Evolutionary conservation across 208 protist species (phyloP), one percentile per base, ranked within the genome.

Genomic region (Phytomonas francai): DNA sequence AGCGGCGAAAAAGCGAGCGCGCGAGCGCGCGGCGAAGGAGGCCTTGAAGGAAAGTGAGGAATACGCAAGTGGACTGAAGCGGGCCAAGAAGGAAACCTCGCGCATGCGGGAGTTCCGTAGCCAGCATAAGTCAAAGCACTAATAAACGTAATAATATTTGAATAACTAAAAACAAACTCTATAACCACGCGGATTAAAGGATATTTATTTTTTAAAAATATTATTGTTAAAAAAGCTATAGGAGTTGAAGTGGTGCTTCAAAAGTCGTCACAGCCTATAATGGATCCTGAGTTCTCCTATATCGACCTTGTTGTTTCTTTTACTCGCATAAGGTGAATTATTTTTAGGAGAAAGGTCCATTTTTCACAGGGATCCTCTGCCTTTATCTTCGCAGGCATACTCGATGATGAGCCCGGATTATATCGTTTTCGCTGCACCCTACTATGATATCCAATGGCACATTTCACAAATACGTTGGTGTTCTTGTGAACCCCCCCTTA

Each of bases 81-180:
- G 87, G 73, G 84, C 89, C 25, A 97, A 97, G 89, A 97, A 97
- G 81, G 90, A 97, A 36, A 95, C 89, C 25, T 84, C 92, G 3
- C 91, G 89, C 54, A 76, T 77, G 36, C 70, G 71, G 19, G 92
- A 97, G 68, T 97, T 97, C 85, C 87, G 87, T 67, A 87, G 84
- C 19, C 88, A 93, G 71, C 87, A 93, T 66, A 97, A 96, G 80
- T 78, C 77, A 2, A 88, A 87, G 30, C 34, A 42, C 58, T 62
- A 22, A 62, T 36, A 56, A 70, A 70, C 5, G 14, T 42, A 62
- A 9, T 62, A 62, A 6, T 22, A 45, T 68, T 33, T 36, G 16
- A 42, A 62, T 54, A 68, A 61, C n/a, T 34, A 73, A 73, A 73
- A 73, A 73, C 25, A 69, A 36, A 72, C 29, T 5, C 3, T 25